Evolutionary conservation across 352 stramenopile species (phyloP).

Genomic region (Phytopythium vexans): DNA sequence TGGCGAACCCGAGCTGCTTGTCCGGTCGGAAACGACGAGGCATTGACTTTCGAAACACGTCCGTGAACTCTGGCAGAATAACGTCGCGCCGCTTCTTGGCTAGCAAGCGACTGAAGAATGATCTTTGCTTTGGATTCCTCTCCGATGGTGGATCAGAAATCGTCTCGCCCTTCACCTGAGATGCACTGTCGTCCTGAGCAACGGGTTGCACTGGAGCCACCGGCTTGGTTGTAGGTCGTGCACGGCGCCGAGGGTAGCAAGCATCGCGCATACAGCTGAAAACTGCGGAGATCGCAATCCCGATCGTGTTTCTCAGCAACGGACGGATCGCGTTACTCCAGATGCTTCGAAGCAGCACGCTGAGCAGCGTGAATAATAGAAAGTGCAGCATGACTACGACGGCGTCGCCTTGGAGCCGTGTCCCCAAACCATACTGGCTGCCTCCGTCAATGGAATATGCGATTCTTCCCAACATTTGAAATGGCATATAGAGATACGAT

Average conservation of each 20-base stretch:
- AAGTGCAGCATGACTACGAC: constrained; percentile 71
- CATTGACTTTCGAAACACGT: constrained; percentile 35
- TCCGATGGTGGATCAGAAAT: too few relatives aligned
- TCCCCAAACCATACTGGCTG: constrained; percentile 48
- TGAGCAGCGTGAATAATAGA: constrained; percentile 42
- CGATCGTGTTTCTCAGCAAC: constrained; percentile 38
- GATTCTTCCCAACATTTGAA: constrained; percentile 24
- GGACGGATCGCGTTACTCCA: constrained; percentile 47
- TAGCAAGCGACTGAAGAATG: too few relatives aligned
- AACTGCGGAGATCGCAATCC: constrained; percentile 23
- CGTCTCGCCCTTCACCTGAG: too few relatives aligned
- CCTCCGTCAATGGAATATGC: constrained; percentile 37
- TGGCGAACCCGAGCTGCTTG: constrained; percentile 20
- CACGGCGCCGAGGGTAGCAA: too few relatives aligned
- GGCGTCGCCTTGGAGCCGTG: constrained; percentile 69
- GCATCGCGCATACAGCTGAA: constrained; percentile 17
- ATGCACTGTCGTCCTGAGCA: too few relatives aligned
- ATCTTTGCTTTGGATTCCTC: too few relatives aligned
- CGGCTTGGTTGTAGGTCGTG: too few relatives aligned
- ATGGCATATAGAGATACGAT: constrained; percentile 48
- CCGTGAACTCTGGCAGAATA: constrained; percentile 40
- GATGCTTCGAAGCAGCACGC: constrained; percentile 57
- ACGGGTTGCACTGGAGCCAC: too few relatives aligned
- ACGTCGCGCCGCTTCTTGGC: constrained; percentile 16
- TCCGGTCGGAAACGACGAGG: constrained; percentile 22